Percentiles rank a stretch among this genome's conserved stretches.
Evolutionary conservation across 352 stramenopile genomes (phyloP).

Genomic region (Phytophthora citrophthora): DNA sequence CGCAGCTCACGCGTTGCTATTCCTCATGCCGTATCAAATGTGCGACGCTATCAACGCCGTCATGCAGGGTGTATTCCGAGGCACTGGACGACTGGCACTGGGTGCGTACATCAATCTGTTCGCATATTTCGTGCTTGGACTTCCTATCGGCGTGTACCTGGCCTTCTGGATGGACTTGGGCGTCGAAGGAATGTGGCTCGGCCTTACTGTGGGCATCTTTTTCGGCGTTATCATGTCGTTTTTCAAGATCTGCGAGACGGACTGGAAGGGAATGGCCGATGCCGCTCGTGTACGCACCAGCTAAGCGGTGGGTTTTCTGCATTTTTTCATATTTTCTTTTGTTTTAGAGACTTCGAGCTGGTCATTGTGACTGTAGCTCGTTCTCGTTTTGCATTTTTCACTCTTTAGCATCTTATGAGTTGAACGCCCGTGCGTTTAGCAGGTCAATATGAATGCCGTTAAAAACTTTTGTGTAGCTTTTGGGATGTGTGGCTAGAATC

Average conservation of each 20-base stretch:
- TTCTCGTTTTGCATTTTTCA: slow-evolving; percentile 17
- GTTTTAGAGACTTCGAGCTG: slow-evolving; percentile 18
- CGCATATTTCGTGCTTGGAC: slow-evolving; percentile 73
- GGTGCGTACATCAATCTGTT: slow-evolving; percentile 71
- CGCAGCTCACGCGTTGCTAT: slow-evolving; percentile 55
- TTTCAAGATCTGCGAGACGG: slow-evolving; percentile 61
- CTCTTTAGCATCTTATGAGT: slow-evolving; percentile 36
- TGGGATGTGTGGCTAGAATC: no score
- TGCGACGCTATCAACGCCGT: slow-evolving; percentile 74
- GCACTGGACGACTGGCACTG: slow-evolving; percentile 61
- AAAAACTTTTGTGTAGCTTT: not conserved
- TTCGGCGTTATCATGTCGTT: slow-evolving; percentile 62
- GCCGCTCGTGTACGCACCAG: slow-evolving; percentile 54
- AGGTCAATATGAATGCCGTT: slow-evolving; percentile 36
- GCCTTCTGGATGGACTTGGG: slow-evolving; percentile 64
- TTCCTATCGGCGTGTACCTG: slow-evolving; percentile 66
- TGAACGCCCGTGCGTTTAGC: slow-evolving; percentile 36
- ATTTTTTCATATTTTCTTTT: slow-evolving; percentile 11
- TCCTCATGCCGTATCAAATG: slow-evolving; percentile 75
- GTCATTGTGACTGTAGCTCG: not conserved
- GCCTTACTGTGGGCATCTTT: slow-evolving; percentile 62
- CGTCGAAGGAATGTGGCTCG: slow-evolving; percentile 80
- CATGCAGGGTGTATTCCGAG: slow-evolving; percentile 79
- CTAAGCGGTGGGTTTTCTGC: slow-evolving; percentile 24
- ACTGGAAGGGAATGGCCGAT: slow-evolving; percentile 70